Conservation (phyloP, 2,329 filamentous ascomycete species). For the Rhynchosporium secalis region DNA sequence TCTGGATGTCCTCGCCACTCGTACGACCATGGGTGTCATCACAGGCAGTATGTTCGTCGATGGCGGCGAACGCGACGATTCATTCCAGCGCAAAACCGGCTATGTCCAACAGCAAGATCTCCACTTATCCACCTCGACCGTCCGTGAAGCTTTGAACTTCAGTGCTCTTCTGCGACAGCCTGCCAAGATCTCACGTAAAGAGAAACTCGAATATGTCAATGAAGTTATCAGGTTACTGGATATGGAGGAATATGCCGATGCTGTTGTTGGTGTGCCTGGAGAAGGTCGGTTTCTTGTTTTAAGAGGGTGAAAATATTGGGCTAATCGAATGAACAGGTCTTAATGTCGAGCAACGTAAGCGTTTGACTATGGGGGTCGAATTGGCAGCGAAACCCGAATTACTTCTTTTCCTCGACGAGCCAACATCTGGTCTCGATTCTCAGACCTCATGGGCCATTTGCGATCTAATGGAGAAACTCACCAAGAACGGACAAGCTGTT, state of each 20-base stretch:
- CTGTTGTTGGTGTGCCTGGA: constrained; percentile 85
- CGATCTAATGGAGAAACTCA: constrained; percentile 82
- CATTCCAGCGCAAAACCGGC: constrained; percentile 88
- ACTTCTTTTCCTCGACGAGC: constrained; percentile 88
- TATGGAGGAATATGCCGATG: constrained; percentile 88
- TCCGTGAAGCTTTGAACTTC: constrained; percentile 85
- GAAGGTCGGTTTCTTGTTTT: constrained; percentile 52
- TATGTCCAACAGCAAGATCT: constrained; percentile 93
- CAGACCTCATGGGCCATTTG: constrained; percentile 92
- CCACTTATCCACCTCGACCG: constrained; percentile 79
- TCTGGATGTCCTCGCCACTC: constrained; percentile 74
- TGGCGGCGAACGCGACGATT: constrained; percentile 57
- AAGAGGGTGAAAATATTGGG: neutral
- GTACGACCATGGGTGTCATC: constrained; percentile 87
- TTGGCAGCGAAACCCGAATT: constrained; percentile 86
- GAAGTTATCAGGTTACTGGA: constrained; percentile 88
- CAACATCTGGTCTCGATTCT: constrained; percentile 87
- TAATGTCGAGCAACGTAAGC: constrained; percentile 61
- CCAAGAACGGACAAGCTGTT: constrained; percentile 84
- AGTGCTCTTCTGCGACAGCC: constrained; percentile 87
- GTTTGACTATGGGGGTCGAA: constrained; percentile 90
- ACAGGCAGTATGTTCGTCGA: constrained; percentile 75
- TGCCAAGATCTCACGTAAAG: constrained; percentile 63
- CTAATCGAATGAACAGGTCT: constrained; percentile 22
- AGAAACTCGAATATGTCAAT: constrained; percentile 85